Percentiles rank a stretch among this genome's conserved stretches.
Evolutionary conservation across 2,329 filamentous ascomycete species (phyloP).

Genomic region (Elsinoe perseae): DNA sequence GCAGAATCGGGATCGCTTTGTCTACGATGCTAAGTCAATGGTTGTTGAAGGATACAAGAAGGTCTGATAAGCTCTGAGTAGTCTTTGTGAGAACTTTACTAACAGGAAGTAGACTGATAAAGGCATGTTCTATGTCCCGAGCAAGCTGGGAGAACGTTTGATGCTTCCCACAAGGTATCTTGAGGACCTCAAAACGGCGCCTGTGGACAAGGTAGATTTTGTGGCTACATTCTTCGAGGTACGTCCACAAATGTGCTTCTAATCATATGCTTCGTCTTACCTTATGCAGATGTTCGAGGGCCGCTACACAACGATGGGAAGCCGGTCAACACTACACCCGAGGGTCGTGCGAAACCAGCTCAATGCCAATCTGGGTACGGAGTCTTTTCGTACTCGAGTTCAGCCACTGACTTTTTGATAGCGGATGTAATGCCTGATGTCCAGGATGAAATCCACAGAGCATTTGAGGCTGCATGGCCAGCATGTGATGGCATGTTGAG

Average conservation of each 20-base stretch:
- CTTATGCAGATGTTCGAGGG: constrained; percentile 27
- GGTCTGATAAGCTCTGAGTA: not conserved
- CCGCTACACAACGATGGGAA: constrained; percentile 29
- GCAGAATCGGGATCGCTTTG: constrained; percentile 6
- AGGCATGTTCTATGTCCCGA: constrained; percentile 24
- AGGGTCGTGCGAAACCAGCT: constrained; percentile 24
- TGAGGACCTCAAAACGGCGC: constrained; percentile 26
- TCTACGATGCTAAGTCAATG: constrained; percentile 4
- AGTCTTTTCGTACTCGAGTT: not conserved
- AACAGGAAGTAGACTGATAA: not conserved
- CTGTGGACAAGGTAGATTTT: constrained; percentile 26
- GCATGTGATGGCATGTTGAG: not conserved
- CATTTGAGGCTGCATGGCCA: constrained; percentile 18
- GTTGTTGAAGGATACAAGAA: constrained; percentile 7
- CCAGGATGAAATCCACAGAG: constrained; percentile 23
- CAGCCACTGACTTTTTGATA: not conserved
- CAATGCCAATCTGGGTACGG: constrained; percentile 22
- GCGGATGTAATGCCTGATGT: constrained; percentile 21
- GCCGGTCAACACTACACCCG: constrained; percentile 26
- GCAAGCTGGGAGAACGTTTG: constrained; percentile 25
- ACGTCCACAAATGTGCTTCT: not conserved
- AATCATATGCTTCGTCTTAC: not conserved
- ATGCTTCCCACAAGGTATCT: constrained; percentile 27
- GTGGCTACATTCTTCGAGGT: constrained; percentile 21
- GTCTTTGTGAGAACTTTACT: not conserved